A percentile compares a stretch with the other conserved stretches of the same genome.
phyloP scores from a whole-genome alignment of 257 asterid species.

The Solanum pinnatisectum region DNA sequence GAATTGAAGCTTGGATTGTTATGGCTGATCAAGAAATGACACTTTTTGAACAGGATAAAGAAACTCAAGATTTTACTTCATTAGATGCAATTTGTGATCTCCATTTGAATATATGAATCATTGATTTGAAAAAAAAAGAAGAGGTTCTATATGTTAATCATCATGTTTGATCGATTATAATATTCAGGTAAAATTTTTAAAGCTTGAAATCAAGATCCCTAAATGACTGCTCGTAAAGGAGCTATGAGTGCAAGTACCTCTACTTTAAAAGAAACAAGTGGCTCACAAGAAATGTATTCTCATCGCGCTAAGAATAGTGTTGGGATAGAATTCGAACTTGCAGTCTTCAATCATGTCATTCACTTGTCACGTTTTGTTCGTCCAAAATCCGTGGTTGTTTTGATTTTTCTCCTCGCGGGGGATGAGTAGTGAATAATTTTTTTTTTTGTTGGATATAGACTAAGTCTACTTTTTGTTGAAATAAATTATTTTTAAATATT shows the following conservation, averaged over 20 bases:
- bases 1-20: conserved; percentile 21
- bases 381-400: neutral
- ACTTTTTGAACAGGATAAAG: conserved; percentile 6
- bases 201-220: neutral
- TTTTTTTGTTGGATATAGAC: too few species aligned
- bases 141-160: neutral
- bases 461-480: too few species aligned
- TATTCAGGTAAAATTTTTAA: neutral
- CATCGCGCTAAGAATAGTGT: neutral
- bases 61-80: neutral
- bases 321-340: neutral
- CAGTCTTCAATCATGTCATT: neutral
- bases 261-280: neutral
- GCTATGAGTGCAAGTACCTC: neutral
- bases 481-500: too few species aligned
- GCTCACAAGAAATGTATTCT: neutral
- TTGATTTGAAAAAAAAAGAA: neutral
- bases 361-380: neutral
- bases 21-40: conserved; percentile 14
- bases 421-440: neutral
- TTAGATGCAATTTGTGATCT: neutral
- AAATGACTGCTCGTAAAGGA: neutral
- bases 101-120: neutral
- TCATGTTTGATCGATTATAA: neutral
- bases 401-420: neutral